Evolutionary conservation across 2,329 filamentous ascomycete species (phyloP), one percentile per base, ranked within the genome.

Genomic region (Phoma sp.): DNA sequence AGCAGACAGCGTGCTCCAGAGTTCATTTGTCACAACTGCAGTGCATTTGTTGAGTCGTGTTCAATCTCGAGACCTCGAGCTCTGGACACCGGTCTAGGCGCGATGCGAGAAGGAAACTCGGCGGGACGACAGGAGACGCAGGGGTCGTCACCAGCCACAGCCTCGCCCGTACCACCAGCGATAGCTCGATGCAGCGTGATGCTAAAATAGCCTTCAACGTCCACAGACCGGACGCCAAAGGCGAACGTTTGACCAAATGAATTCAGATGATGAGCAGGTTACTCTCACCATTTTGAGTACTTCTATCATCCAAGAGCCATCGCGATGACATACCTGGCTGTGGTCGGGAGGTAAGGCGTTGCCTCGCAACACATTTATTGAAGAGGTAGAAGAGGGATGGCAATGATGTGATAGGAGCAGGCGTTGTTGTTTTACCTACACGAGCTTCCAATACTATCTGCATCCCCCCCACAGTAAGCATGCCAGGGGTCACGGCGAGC

Each of bases 81-180:
- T 24, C 32, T 6, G n/a, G 38, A 31, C n/a, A 36, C 40, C 29
- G 22, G 35, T 41, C 51, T 44, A 33, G 44, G 37, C 33, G 5
- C 8, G 13, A 13, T 35, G 45, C 24, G 40, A 21, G 40, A 43
- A 40, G 40, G 45, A 36, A 29, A 36, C 40, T 29, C 39, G 25
- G 43, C 43, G 19, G 43, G 35, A 39, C 21, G 39, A 31, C 44
- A 43, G 31, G 29, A 29, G 15, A 19, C 31, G 41, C 40, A 55
- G 51, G 51, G 44, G 46, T 24, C 21, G n/a, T 36, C 43, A 50
- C 46, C 45, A 55, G 52, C 52, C 52, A 55, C 52, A 51, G 36
- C 24, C 22, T 31, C 29, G 6, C 17, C 19, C n/a, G 38, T 31
- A n/a, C 35, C 24, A 31, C 27, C 41, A 40, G 15, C 33, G 29